Evolutionary conservation across 129 eudicot genomes (phyloP).

Genomic region (Erigeron canadensis): DNA sequence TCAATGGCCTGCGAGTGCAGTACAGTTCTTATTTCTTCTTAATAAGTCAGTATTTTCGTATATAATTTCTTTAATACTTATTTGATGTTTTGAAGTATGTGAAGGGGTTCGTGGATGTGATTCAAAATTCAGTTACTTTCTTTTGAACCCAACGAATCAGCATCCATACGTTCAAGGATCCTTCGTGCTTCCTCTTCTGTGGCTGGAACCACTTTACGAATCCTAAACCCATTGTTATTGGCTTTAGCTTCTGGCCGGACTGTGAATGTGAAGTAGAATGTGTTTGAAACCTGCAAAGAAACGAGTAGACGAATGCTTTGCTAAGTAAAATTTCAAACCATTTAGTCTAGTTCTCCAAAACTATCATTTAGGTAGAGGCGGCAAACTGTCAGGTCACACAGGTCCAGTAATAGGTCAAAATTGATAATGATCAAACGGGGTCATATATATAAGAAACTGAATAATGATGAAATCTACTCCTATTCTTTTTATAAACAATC

Average conservation of each 20-base stretch:
- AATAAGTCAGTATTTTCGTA: not conserved
- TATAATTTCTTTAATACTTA: conserved; percentile 5
- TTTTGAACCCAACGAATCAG: conserved; percentile 45
- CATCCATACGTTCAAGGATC: conserved; percentile 86
- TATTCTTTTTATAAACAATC: too few relatives aligned
- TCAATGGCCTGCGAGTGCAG: not conserved
- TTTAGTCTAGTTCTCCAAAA: not conserved
- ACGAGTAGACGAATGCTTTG: not conserved
- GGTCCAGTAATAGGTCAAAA: too few relatives aligned
- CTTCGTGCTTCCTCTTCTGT: conserved; percentile 97
- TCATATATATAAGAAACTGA: too few relatives aligned
- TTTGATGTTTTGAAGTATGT: conserved; percentile 1
- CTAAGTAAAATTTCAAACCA: not conserved
- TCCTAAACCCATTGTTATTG: conserved; percentile 51
- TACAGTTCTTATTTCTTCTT: not conserved
- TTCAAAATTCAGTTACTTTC: not conserved
- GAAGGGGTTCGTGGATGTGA: conserved; percentile 1
- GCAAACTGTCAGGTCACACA: too few relatives aligned
- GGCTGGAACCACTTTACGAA: conserved; percentile 92
- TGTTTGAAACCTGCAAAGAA: conserved; percentile 75
- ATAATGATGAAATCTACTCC: too few relatives aligned
- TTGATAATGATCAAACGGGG: too few relatives aligned
- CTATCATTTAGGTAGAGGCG: too few relatives aligned
- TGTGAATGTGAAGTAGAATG: conserved; percentile 92
- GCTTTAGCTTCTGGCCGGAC: conserved; percentile 84